Evolutionary conservation across 192 early-diverging fungal species (phyloP), one percentile per base, ranked within the genome.

Genomic region (Thamnidium elegans): DNA sequence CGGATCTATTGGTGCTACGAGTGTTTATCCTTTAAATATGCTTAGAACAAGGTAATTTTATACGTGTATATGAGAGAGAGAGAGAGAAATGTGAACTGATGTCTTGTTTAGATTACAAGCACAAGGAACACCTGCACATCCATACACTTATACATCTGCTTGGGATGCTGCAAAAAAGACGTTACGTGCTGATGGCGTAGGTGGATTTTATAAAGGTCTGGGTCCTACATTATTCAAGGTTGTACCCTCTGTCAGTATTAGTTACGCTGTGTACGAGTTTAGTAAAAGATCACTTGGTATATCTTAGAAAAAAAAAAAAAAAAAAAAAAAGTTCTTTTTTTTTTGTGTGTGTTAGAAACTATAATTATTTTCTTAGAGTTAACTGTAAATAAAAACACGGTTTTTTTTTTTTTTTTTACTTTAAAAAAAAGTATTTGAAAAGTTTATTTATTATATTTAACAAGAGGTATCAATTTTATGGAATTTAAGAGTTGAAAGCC

Each of bases 181-280:
- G 11, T 89, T 80, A 62, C 56, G 63, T 46, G 23, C 67, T n/a
- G 89, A 92, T 56, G 82, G 86, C 46, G 50, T 86, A 7, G 63
- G 68, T 15, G 90, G 90, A 7, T 92, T 92, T 74, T 92, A 91
- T 65, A 85, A 86, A 47, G 90, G 90, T 23, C 69, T 92, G 32
- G 84, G 78, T 3, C 90, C 90, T 14, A 88, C 89, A 20, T 67
- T 92, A 20, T 64, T 84, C 46, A 92, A 92, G 79, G 89, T 85
- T n/a, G 75, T 92, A 7, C 90, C 90, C 9, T 86, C 90, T 19
- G 89, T 88, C 32, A 81, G 79, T 26, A 90, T 92, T 42, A 86
- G 79, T 60, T 90, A 90, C 69, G 84, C 86, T 13, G 84, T 87
- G 23, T 90, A 89, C 69, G 89, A 90, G 55, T 64, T 76, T 47